A percentile compares a stretch with the other conserved stretches of the same genome.
phyloP scores from a whole-genome alignment of 2,329 filamentous ascomycete genomes.

The Diaporthe ilicicola region DNA sequence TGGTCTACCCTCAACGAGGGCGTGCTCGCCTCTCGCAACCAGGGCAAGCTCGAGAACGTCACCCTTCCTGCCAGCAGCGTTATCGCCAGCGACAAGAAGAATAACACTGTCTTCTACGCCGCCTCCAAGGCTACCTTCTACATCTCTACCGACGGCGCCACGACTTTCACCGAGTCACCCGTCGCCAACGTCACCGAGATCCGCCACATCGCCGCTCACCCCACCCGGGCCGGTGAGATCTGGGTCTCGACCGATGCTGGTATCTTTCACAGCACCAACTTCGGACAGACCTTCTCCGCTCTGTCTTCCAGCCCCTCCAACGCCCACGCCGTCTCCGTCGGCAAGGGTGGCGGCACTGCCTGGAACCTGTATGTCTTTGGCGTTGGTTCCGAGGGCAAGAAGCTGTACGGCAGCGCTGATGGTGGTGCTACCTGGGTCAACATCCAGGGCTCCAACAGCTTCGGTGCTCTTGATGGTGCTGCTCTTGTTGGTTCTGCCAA shows the following conservation, averaged over 20 bases:
- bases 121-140: conserved; percentile 57
- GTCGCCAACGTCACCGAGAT: conserved; percentile 54
- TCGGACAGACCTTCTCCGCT: conserved; percentile 56
- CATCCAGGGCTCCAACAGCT: conserved; percentile 55
- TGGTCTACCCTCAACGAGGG: conserved; percentile 54
- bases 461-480: conserved; percentile 51
- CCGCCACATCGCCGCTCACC: conserved; percentile 65
- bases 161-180: conserved; percentile 51
- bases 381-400: conserved; percentile 49
- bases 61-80: conserved; percentile 54
- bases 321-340: conserved; percentile 54
- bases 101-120: conserved; percentile 62
- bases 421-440: conserved; percentile 54
- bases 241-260: conserved; percentile 64
- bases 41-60: conserved; percentile 54
- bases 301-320: conserved; percentile 47
- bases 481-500: conserved; percentile 56
- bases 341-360: conserved; percentile 46
- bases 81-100: conserved; percentile 63
- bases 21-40: conserved; percentile 52
- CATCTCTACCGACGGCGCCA: conserved; percentile 58
- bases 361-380: conserved; percentile 61
- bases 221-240: conserved; percentile 66
- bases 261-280: conserved; percentile 62
- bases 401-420: conserved; percentile 55